These are phyloP conservation scores for Naganishia liquefaciens DNA, from an alignment of 1,284 basidiomycete species.

Conservation along the genomic window DNA sequence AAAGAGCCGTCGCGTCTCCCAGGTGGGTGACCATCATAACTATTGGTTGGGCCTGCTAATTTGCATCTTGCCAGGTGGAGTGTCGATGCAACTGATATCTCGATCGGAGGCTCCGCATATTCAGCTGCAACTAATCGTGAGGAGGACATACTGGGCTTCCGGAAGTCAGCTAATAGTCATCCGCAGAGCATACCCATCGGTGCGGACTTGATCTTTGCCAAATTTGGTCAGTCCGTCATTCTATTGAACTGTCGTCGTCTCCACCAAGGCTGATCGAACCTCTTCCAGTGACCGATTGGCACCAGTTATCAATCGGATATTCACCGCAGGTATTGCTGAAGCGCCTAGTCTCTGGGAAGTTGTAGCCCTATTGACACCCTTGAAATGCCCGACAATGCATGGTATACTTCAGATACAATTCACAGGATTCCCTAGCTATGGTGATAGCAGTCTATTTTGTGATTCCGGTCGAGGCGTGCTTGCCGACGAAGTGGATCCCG, in stretches of 20 bases:
- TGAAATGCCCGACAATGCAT: not conserved
- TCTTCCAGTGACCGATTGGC: conserved; percentile 6
- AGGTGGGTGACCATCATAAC: conserved; percentile 56
- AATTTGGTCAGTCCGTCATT: conserved; percentile 3
- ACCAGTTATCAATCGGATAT: conserved; percentile 10
- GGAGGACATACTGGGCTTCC: not conserved
- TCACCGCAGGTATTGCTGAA: not conserved
- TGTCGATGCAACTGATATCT: not conserved
- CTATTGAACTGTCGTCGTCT: no score
- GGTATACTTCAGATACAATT: conserved; percentile 10
- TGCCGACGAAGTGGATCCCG: not conserved
- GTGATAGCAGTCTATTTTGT: conserved; percentile 17
- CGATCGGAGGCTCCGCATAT: not conserved
- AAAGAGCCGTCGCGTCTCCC: conserved; percentile 84
- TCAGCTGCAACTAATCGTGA: conserved; percentile 5
- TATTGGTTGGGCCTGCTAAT: not conserved
- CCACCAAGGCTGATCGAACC: not conserved
- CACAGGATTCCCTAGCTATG: conserved; percentile 1
- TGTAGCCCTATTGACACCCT: not conserved
- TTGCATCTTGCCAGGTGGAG: not conserved
- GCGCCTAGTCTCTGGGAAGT: conserved; percentile 5
- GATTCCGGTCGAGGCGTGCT: conserved; percentile 13
- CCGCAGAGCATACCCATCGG: conserved; percentile 18
- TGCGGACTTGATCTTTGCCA: conserved; percentile 4
- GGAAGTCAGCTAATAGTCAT: not conserved